phyloP scores from a whole-genome alignment of 2,329 filamentous ascomycete species.

The Graphilbum fragrans region DNA sequence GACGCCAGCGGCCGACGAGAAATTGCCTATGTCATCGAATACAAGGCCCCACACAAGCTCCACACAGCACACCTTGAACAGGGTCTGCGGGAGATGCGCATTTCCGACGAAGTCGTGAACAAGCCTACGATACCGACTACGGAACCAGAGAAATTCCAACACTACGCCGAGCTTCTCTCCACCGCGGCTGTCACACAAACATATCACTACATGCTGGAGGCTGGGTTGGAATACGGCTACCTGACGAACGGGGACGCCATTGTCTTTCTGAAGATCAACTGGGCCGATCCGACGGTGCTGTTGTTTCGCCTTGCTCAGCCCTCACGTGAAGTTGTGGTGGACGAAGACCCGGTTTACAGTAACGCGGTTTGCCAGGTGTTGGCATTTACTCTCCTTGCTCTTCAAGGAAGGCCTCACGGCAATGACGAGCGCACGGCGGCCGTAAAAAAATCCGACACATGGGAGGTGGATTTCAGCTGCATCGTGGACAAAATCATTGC shows the following conservation, averaged over 20 bases:
- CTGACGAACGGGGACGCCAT: constrained; percentile 29
- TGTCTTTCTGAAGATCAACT: constrained; percentile 25
- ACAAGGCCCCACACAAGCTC: constrained; percentile 35
- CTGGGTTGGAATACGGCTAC: constrained; percentile 28
- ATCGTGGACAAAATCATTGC: background rate
- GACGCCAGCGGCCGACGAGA: constrained; percentile 4
- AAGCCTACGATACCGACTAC: constrained; percentile 14
- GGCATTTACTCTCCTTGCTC: constrained; percentile 17
- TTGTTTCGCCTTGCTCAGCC: constrained; percentile 20
- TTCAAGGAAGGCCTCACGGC: constrained; percentile 9
- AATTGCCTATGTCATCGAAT: constrained; percentile 25
- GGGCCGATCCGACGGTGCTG: constrained; percentile 14
- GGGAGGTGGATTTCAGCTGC: constrained; percentile 1
- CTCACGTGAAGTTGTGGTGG: constrained; percentile 12
- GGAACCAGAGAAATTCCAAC: background rate
- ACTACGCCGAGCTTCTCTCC: constrained; percentile 9
- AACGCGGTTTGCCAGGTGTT: constrained; percentile 18
- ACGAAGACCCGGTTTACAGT: constrained; percentile 11
- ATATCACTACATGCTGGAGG: constrained; percentile 36
- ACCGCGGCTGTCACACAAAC: constrained; percentile 31
- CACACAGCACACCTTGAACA: constrained; percentile 25
- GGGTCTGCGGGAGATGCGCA: constrained; percentile 27
- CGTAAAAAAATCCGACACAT: background rate
- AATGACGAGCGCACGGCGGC: constrained; percentile 12
- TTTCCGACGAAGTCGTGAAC: constrained; percentile 20